Evolutionary conservation across 2,329 filamentous ascomycete species (phyloP), one percentile per base, ranked within the genome.

Genomic region (Zymoseptoria crescenta): DNA sequence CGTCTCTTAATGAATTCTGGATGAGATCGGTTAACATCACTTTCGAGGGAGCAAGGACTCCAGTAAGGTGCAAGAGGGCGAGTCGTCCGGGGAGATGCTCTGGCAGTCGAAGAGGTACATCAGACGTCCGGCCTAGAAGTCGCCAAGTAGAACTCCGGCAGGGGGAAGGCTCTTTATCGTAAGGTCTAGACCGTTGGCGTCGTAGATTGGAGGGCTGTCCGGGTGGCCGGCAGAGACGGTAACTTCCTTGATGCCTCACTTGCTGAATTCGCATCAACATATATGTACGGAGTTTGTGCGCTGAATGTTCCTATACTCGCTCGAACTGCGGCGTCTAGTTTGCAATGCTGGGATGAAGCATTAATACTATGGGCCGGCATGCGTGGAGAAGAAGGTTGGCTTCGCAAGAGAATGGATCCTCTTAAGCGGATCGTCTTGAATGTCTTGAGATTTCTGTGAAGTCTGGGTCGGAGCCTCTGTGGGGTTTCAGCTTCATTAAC

Each of bases 201-300:
- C 30, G 9, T 35, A 4, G 9, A 35, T 35, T 13, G 8, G 7
- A 8, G 29, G 8, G 8, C 13, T 8, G 29, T 8, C 13, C 29
- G 29, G 29, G 8, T 35, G 8, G 13, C 7, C 8, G 29, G 30
- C 30, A 35, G 16, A 4, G 30, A 13, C 30, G 30, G 30, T 13
- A 13, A 35, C 30, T 13, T 35, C 30, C 30, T 2, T 4, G 30
- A 35, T 35, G 30, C 89, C 53, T 86, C 86, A 54, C 83, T 84
- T 9, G 89, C 88, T 71, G 89, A 87, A 59, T 79, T 78, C 0
- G 87, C 83, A 65, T 92, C 87, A 5, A 87, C 84, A 65, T 88
- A 91, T 57, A 77, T 77, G 65, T 79, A 77, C 7, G 80, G 77
- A 65, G 85, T 83, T 16, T 77, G 74, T 0, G 79, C 75, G 4